phyloP scores from a whole-genome alignment of 2,329 filamentous ascomycete genomes.

The Verticillium tricorpus region DNA sequence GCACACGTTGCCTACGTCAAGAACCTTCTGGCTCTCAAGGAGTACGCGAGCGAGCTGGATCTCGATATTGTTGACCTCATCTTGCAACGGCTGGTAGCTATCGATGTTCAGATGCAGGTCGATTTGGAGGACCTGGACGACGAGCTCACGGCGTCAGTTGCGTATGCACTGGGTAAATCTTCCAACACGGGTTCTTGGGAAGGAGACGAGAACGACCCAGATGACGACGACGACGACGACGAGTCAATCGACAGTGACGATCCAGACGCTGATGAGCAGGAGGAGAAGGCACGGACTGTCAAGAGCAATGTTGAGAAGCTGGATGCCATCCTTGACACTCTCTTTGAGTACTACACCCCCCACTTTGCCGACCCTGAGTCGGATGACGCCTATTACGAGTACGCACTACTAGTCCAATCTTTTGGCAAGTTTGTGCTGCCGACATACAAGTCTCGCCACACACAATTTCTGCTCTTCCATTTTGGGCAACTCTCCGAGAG shows the following conservation, averaged over 20 bases:
- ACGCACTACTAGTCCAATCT: constrained; percentile 76
- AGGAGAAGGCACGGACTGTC: constrained; percentile 62
- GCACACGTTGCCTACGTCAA: constrained; percentile 84
- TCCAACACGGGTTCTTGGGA: constrained; percentile 35
- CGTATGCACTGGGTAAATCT: constrained; percentile 43
- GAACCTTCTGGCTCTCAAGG: constrained; percentile 73
- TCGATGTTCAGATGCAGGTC: constrained; percentile 92
- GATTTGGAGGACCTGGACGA: constrained; percentile 93
- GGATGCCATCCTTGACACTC: constrained; percentile 80
- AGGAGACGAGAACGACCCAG: constrained; percentile 46
- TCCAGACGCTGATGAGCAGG: constrained; percentile 58
- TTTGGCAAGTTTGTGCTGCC: constrained; percentile 86
- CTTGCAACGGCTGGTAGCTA: constrained; percentile 81
- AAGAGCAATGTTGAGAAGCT: constrained; percentile 86
- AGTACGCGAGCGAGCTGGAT: constrained; percentile 73
- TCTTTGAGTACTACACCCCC: constrained; percentile 79
- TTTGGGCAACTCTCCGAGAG: constrained; percentile 79
- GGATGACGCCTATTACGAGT: constrained; percentile 64
- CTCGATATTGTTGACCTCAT: constrained; percentile 79
- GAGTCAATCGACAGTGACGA: constrained; percentile 71
- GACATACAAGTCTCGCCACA: constrained; percentile 86
- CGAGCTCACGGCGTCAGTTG: constrained; percentile 70
- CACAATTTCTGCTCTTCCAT: constrained; percentile 94
- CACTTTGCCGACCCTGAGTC: constrained; percentile 66
- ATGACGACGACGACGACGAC: constrained; percentile 61